phyloP scores from a whole-genome alignment of 352 stramenopile species.

The Phytophthora cryptogea region DNA sequence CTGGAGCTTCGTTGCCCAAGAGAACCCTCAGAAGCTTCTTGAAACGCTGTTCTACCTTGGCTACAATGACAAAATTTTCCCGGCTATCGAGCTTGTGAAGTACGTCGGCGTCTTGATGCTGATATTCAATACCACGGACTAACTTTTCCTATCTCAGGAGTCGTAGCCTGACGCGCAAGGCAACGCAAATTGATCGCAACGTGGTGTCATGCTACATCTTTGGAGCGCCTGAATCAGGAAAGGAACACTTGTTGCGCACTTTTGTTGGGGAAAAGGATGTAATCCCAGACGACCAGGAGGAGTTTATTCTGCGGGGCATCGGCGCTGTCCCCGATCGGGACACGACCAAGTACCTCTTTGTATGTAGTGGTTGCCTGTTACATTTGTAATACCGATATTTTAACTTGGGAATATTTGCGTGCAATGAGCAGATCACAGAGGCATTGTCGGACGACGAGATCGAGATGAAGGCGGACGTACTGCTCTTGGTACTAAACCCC shows the following conservation, averaged over 20 bases:
- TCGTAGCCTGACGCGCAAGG: conserved; percentile 60
- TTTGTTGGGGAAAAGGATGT: conserved; percentile 53
- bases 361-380: conserved; percentile 25
- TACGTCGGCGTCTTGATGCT: conserved; percentile 25
- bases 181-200: conserved; percentile 64
- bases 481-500: conserved; percentile 74
- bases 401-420: conserved; percentile 11
- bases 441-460: conserved; percentile 64
- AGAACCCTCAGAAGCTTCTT: conserved; percentile 75
- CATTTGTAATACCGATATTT: background rate
- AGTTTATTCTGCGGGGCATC: conserved; percentile 55
- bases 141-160: conserved; percentile 35
- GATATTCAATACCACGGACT: background rate
- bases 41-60: conserved; percentile 84
- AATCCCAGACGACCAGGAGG: conserved; percentile 30
- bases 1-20: conserved; percentile 75
- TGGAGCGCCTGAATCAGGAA: conserved; percentile 45
- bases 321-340: conserved; percentile 63
- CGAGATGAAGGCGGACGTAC: conserved; percentile 70
- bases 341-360: conserved; percentile 66
- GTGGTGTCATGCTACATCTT: conserved; percentile 79
- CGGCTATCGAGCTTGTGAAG: conserved; percentile 71
- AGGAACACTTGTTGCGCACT: conserved; percentile 56
- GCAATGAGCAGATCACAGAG: conserved; percentile 59
- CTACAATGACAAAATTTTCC: conserved; percentile 75